Evolutionary conservation across 2,329 filamentous ascomycete genomes (phyloP).

Genomic region (Aspergillus hortae): DNA sequence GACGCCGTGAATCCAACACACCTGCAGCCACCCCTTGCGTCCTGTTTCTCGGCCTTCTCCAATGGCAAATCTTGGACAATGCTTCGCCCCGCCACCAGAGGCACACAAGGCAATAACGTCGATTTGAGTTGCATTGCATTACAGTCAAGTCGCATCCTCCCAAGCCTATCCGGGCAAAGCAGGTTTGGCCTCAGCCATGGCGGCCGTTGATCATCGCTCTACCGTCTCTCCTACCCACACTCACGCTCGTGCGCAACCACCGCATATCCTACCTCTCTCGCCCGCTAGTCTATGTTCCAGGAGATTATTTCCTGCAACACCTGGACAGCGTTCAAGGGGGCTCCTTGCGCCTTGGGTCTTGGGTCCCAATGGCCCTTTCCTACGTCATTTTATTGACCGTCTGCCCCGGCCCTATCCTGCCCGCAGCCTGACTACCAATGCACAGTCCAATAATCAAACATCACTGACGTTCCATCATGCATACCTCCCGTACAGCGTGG

Average conservation of each 20-base stretch:
- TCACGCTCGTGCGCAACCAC: constrained; percentile 13
- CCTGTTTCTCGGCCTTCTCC: constrained; percentile 10
- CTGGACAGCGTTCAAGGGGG: neutral
- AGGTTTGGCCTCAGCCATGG: constrained; percentile 1
- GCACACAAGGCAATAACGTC: constrained; percentile 14
- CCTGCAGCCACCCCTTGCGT: constrained; percentile 18
- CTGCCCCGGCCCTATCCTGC: neutral
- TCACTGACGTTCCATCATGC: too few relatives aligned
- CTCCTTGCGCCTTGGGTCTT: neutral
- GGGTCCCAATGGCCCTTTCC: constrained; percentile 4
- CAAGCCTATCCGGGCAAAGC: constrained; percentile 8
- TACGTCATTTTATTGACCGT: constrained; percentile 18
- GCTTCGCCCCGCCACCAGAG: constrained; percentile 7
- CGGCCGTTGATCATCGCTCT: neutral
- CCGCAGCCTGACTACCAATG: neutral
- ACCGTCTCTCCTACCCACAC: constrained; percentile 1
- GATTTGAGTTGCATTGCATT: constrained; percentile 24
- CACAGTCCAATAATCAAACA: neutral
- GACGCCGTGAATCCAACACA: constrained; percentile 8
- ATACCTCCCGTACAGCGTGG: neutral
- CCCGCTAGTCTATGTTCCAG: constrained; percentile 7
- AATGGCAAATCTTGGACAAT: constrained; percentile 6
- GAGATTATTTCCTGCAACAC: neutral
- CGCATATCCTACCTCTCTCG: constrained; percentile 6
- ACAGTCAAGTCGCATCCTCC: constrained; percentile 14